phyloP scores from a whole-genome alignment of 1,284 basidiomycete genomes.

The Mycosarcoma mackinlayi region DNA sequence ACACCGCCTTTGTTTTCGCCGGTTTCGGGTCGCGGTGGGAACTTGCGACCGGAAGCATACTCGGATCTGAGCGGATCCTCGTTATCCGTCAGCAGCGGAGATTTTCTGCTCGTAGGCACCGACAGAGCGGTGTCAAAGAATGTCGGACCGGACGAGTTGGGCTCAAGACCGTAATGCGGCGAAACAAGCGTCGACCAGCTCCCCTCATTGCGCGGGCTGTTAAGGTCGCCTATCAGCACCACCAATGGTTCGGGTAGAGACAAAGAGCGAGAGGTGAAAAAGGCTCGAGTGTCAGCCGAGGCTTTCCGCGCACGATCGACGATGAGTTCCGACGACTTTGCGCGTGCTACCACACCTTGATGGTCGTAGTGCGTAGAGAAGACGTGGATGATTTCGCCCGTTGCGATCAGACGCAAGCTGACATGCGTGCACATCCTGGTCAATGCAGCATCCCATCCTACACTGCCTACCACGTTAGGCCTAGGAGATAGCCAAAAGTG shows the following conservation, averaged over 20 bases:
- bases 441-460: slow-evolving; percentile 56
- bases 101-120: slow-evolving; percentile 23
- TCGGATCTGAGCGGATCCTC: slow-evolving; percentile 28
- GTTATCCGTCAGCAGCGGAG: slow-evolving; percentile 40
- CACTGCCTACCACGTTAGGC: slow-evolving; percentile 32
- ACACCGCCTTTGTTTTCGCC: slow-evolving; percentile 3
- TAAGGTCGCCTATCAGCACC: slow-evolving; percentile 54
- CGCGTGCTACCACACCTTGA: slow-evolving; percentile 43
- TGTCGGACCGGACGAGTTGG: slow-evolving; percentile 20
- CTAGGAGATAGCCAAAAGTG: slow-evolving; percentile 57
- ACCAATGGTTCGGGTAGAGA: slow-evolving; percentile 33
- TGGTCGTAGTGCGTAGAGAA: slow-evolving; percentile 60
- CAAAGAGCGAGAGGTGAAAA: background rate
- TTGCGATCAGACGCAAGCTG: slow-evolving; percentile 26
- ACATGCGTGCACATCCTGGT: slow-evolving; percentile 61
- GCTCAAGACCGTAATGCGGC: slow-evolving; percentile 30
- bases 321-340: slow-evolving; percentile 45
- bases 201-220: slow-evolving; percentile 50
- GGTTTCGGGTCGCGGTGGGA: background rate
- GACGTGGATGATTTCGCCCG: slow-evolving; percentile 49
- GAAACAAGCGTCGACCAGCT: slow-evolving; percentile 50
- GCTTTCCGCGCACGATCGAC: slow-evolving; percentile 36
- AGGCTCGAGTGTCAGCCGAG: slow-evolving; percentile 4
- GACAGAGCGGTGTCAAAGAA: slow-evolving; percentile 50
- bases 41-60: slow-evolving; percentile 19